Evolutionary conservation across 257 asterid species (phyloP), one percentile per base, ranked within the genome.

Genomic region (Jasminum sambac): DNA sequence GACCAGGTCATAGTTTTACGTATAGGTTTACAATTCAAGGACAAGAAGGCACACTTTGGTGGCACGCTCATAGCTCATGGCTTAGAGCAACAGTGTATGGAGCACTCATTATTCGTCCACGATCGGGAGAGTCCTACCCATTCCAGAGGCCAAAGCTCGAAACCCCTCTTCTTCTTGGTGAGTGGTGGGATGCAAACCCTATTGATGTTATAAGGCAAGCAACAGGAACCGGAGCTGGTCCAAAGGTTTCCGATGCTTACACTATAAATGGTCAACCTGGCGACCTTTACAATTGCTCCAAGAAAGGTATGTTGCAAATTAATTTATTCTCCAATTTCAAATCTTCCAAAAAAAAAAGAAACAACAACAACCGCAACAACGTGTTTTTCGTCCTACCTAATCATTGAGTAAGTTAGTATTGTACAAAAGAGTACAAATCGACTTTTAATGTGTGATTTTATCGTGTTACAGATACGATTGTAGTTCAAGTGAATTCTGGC

Each of bases 11-110:
- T 37, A 92, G 91, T 63, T 92, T 90, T 71, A 92, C 90, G 0
- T 92, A 92, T 76, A 77, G 91, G 4, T 92, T 92, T 69, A 86
- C 91, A 0, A 90, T 92, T 36, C 84, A 85, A 79, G 98, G 90
- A n/a, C 98, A 92, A 43, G 95, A 88, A 81, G 98, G 98, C 34
- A 92, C 98, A 0, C 87, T 91, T 0, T 91, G 98, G 98, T 91
- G 98, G 98, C 98, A 92, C 64, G 98, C 98, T 39, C 98, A 92
- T 72, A 92, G 98, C 78, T 92, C 98, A 0, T 92, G 98, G 98
- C 92, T 92, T 60, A 77, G 98, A 60, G 98, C 98, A 72, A 92
- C 96, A 0, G 95, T 90, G 62, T 92, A 92, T 21, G 98, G 98
- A 3, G 98, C 90, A 34, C 23, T 92, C 4, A 70, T 92, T 76